These are phyloP conservation scores for Aspergillus ochraceus DNA, from an alignment of 2,329 filamentous ascomycete genomes.

Conservation along the genomic window DNA sequence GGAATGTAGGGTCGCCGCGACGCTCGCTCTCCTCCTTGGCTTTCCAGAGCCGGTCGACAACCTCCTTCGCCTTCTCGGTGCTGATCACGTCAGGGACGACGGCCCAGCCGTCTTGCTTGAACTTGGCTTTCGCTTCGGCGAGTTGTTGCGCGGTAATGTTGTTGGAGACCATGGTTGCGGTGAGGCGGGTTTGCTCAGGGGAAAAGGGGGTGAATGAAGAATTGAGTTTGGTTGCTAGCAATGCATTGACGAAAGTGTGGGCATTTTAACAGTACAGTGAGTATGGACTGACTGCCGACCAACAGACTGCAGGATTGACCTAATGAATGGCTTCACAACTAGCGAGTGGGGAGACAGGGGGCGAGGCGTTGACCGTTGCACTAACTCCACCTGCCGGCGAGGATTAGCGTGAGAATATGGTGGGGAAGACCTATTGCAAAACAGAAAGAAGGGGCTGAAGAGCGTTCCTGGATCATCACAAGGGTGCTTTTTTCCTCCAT, in stretches of 20 bases:
- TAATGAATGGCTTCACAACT: not conserved
- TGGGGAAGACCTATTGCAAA: not conserved
- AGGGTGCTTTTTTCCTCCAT: no score
- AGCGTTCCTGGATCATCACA: no score
- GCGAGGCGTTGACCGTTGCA: not conserved
- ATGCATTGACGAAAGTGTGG: not conserved
- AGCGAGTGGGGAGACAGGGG: not conserved
- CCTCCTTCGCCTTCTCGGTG: not conserved
- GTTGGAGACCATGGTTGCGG: not conserved
- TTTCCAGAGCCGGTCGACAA: constrained; percentile 1
- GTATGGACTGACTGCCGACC: not conserved
- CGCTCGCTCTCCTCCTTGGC: not conserved
- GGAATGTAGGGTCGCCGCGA: constrained; percentile 2
- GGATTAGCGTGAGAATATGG: not conserved
- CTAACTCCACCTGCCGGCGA: not conserved
- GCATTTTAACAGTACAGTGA: not conserved
- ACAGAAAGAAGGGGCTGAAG: not conserved
- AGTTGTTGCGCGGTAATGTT: not conserved
- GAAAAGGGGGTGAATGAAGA: not conserved
- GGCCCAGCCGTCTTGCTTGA: constrained; percentile 4
- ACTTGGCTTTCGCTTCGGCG: not conserved
- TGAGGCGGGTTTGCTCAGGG: not conserved
- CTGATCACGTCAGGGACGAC: not conserved
- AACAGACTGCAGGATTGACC: not conserved
- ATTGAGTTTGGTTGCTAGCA: not conserved